phyloP scores from a whole-genome alignment of 2,329 filamentous ascomycete genomes.

The Colletotrichum incanum region DNA sequence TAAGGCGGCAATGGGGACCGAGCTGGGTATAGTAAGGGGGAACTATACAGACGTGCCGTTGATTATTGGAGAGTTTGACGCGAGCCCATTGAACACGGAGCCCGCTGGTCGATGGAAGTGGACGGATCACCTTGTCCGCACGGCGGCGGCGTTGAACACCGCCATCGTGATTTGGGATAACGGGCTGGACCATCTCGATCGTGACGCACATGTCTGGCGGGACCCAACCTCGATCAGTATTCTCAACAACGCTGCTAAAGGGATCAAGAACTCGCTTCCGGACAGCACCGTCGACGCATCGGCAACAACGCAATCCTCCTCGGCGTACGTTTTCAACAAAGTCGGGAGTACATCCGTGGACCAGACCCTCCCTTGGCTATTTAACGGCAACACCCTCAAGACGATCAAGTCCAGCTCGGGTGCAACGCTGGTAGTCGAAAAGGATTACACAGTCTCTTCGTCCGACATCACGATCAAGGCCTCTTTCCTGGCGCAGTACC shows the following conservation, averaged over 20 bases:
- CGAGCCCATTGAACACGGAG: constrained; percentile 65
- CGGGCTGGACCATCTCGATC: constrained; percentile 69
- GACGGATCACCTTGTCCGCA: constrained; percentile 67
- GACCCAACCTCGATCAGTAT: constrained; percentile 66
- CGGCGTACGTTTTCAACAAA: constrained; percentile 70
- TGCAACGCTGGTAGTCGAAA: constrained; percentile 51
- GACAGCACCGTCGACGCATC: constrained; percentile 66
- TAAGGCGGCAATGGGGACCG: constrained; percentile 63
- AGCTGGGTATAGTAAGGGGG: constrained; percentile 65
- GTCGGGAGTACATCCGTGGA: constrained; percentile 59
- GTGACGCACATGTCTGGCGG: constrained; percentile 63
- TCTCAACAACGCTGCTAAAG: constrained; percentile 60
- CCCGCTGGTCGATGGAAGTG: constrained; percentile 72
- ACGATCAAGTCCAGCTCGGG: constrained; percentile 52
- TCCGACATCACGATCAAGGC: constrained; percentile 63
- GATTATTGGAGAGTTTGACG: constrained; percentile 72
- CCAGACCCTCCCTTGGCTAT: constrained; percentile 63
- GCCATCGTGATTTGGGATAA: constrained; percentile 73
- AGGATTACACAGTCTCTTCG: constrained; percentile 64
- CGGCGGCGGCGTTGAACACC: constrained; percentile 64
- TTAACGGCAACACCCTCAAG: constrained; percentile 69
- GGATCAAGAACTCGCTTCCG: constrained; percentile 63
- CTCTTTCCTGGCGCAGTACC: constrained; percentile 61
- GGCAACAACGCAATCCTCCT: constrained; percentile 62
- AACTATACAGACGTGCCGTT: constrained; percentile 71